phyloP scores from a whole-genome alignment of 352 stramenopile species.

The Phytophthora crassamura region DNA sequence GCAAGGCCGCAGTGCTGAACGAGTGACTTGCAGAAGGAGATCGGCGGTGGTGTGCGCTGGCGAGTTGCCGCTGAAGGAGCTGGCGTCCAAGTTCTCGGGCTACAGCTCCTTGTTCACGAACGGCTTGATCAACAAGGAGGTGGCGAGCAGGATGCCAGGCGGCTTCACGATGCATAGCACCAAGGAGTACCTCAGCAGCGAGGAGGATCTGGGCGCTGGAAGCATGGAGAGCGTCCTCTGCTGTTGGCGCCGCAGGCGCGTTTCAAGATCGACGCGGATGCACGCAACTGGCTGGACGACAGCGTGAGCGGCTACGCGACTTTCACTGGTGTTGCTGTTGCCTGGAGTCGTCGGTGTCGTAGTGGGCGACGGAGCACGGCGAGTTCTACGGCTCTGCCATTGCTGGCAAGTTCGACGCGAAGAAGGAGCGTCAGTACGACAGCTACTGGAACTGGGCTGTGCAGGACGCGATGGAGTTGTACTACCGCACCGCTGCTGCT shows the following conservation, averaged over 20 bases:
- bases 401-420: slow-evolving; percentile 64
- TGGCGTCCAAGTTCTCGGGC: slow-evolving; percentile 66
- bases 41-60: slow-evolving; percentile 71
- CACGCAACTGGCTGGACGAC: slow-evolving; percentile 83
- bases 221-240: slow-evolving; percentile 79
- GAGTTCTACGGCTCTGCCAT: slow-evolving; percentile 66
- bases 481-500: slow-evolving; percentile 52
- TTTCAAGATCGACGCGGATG: slow-evolving; percentile 76
- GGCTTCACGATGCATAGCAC: slow-evolving; percentile 85
- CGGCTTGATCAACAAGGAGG: slow-evolving; percentile 81
- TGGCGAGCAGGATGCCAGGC: slow-evolving; percentile 83
- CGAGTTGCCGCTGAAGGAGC: slow-evolving; percentile 76
- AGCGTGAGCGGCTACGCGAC: slow-evolving; percentile 72
- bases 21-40: slow-evolving; percentile 89
- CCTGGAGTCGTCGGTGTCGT: slow-evolving; percentile 58
- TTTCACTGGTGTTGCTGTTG: slow-evolving; percentile 76
- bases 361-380: slow-evolving; percentile 65
- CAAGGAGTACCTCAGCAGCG: slow-evolving; percentile 65
- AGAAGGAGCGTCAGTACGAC: slow-evolving; percentile 80
- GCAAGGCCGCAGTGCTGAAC: slow-evolving; percentile 90
- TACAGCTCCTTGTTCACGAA: too few relatives aligned
- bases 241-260: slow-evolving; percentile 63
- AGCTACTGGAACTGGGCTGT: slow-evolving; percentile 87
- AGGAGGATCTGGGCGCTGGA: slow-evolving; percentile 71
- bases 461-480: slow-evolving; percentile 73